phyloP scores from a whole-genome alignment of 1,284 basidiomycete species.

The Neonothopanus nambi region DNA sequence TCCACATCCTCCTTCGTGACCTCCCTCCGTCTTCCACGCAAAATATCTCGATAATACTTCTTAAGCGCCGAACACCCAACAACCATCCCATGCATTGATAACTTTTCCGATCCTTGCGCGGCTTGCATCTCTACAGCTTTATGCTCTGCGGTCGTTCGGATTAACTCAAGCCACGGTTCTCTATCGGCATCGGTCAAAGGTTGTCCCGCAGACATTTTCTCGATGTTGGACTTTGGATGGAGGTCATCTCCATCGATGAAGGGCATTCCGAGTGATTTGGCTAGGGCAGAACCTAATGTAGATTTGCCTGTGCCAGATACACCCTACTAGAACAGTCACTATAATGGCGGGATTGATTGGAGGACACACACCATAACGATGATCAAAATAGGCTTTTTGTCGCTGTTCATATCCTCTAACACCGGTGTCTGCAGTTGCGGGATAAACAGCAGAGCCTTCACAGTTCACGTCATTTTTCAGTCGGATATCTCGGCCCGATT shows the following conservation, averaged over 20 bases:
- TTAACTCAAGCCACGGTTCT: conserved; percentile 80
- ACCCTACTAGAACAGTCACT: conserved; percentile 45
- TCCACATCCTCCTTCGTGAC: conserved; percentile 30
- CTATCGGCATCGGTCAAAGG: conserved; percentile 85
- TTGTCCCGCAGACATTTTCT: conserved; percentile 84
- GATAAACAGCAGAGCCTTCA: too few relatives aligned
- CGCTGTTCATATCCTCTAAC: not conserved
- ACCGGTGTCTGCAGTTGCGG: not conserved
- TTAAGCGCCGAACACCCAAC: conserved; percentile 90
- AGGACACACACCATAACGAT: conserved; percentile 46
- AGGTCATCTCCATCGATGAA: conserved; percentile 92
- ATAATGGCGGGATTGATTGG: not conserved
- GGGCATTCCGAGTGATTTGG: conserved; percentile 60
- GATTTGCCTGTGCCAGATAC: conserved; percentile 88
- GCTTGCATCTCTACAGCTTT: conserved; percentile 41
- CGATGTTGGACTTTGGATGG: conserved; percentile 81
- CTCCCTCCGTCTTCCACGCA: conserved; percentile 54
- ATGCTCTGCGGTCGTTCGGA: conserved; percentile 66
- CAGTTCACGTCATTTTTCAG: too few relatives aligned
- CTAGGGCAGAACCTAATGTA: conserved; percentile 74
- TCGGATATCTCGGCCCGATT: too few relatives aligned
- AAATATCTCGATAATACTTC: conserved; percentile 76
- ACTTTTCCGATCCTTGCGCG: conserved; percentile 16
- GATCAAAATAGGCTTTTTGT: conserved; percentile 34
- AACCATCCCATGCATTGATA: conserved; percentile 52